phyloP scores from a whole-genome alignment of 1,139 yeast genomes.

The Nakaseomyces sp. region DNA sequence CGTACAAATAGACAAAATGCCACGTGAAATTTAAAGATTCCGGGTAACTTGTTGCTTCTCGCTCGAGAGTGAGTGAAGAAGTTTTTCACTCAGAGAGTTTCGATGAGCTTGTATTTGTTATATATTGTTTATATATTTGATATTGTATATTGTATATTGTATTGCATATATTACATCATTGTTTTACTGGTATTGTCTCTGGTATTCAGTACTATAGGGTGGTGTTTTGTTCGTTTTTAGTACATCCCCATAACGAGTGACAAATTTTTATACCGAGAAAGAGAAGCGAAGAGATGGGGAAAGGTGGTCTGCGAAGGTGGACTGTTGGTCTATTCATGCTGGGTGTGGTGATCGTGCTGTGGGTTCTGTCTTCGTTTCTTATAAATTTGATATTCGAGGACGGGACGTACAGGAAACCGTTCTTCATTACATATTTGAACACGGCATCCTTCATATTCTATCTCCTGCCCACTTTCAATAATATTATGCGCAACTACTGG shows the following conservation, averaged over 20 bases:
- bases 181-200: too few relatives aligned
- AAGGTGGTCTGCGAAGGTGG: constrained; percentile 5
- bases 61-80: too few relatives aligned
- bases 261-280: too few relatives aligned
- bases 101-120: too few relatives aligned
- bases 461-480: constrained; percentile 51
- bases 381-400: constrained; percentile 66
- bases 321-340: constrained; percentile 60
- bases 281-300: not conserved
- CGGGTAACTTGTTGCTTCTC: not conserved
- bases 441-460: constrained; percentile 78
- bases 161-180: too few relatives aligned
- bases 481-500: constrained; percentile 24
- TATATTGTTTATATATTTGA: too few relatives aligned
- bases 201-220: too few relatives aligned
- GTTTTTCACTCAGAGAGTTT: too few relatives aligned
- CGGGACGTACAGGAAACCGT: constrained; percentile 77
- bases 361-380: constrained; percentile 83
- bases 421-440: constrained; percentile 81
- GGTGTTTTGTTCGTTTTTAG: too few relatives aligned
- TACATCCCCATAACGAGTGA: too few relatives aligned
- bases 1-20: too few relatives aligned
- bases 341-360: constrained; percentile 64
- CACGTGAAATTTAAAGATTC: not conserved
- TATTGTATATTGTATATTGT: too few relatives aligned